phyloP scores from a whole-genome alignment of 2,329 filamentous ascomycete genomes.

The Pseudogymnoascus sp. region DNA sequence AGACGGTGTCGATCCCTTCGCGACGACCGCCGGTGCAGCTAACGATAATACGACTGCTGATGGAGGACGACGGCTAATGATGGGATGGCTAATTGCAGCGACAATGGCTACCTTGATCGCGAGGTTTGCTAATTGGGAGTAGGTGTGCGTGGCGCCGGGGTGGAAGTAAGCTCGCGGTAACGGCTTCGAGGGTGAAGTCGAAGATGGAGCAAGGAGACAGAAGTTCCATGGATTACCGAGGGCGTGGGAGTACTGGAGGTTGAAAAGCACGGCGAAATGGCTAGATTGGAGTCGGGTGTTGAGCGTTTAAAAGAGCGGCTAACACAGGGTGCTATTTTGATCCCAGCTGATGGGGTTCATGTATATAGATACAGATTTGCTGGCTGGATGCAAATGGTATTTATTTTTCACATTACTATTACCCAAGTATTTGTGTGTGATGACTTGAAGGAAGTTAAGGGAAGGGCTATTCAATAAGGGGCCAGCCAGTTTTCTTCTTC shows the following conservation, averaged over 20 bases:
- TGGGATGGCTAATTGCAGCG: neutral
- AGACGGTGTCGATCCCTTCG: constrained; percentile 1
- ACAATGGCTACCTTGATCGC: neutral
- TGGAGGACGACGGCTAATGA: neutral
- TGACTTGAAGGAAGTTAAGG: neutral
- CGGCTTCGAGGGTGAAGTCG: neutral
- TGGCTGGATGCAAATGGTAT: neutral
- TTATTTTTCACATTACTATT: neutral
- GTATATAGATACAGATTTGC: constrained; percentile 1
- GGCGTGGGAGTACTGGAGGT: neutral
- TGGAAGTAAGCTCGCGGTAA: neutral
- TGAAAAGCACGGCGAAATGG: neutral
- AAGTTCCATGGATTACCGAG: neutral
- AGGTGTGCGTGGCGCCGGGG: neutral
- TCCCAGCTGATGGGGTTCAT: neutral
- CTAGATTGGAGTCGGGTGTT: neutral
- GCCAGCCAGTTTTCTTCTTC: neutral
- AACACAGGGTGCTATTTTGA: neutral
- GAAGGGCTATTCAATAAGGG: neutral
- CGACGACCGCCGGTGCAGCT: neutral
- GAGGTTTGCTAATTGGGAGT: neutral
- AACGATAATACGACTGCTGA: neutral
- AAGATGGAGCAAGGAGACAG: neutral
- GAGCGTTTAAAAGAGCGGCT: constrained; percentile 2
- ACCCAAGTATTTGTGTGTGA: neutral